Percentiles rank a stretch among this genome's conserved stretches.
Conservation (phyloP, 2,329 filamentous ascomycete genomes). For the Ceratocystis variospora region DNA sequence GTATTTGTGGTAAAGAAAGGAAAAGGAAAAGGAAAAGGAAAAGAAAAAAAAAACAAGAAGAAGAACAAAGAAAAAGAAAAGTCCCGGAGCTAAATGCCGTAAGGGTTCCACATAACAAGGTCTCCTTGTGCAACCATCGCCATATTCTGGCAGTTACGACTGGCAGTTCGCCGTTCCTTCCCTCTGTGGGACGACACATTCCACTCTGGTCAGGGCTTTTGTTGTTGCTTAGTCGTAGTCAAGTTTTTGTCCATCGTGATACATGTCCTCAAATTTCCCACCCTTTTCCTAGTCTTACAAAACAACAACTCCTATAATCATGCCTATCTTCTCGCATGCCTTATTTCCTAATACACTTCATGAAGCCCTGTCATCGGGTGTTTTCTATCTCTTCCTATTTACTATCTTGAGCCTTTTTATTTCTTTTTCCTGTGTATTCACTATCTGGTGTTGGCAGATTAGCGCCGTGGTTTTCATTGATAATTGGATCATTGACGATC, state of each 20-base stretch:
- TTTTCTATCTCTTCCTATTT: background rate
- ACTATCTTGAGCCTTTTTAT: background rate
- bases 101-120: background rate
- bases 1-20: background rate
- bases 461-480: background rate
- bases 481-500: background rate
- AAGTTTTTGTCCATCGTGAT: background rate
- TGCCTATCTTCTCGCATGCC: background rate
- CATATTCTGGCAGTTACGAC: background rate
- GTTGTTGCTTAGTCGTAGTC: background rate
- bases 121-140: background rate
- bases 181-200: background rate
- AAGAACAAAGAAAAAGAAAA: too few species aligned
- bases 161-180: background rate
- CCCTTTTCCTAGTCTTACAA: background rate
- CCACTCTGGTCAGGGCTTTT: background rate
- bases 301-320: background rate
- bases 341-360: background rate
- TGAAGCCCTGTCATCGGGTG: background rate
- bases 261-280: background rate
- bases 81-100: background rate
- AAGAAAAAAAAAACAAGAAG: too few species aligned
- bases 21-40: background rate
- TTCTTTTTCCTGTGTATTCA: background rate
- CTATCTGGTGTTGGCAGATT: background rate